Evolutionary conservation across 2,329 filamentous ascomycete species (phyloP), one percentile per base, ranked within the genome.

Genomic region (Verticillium longisporum): DNA sequence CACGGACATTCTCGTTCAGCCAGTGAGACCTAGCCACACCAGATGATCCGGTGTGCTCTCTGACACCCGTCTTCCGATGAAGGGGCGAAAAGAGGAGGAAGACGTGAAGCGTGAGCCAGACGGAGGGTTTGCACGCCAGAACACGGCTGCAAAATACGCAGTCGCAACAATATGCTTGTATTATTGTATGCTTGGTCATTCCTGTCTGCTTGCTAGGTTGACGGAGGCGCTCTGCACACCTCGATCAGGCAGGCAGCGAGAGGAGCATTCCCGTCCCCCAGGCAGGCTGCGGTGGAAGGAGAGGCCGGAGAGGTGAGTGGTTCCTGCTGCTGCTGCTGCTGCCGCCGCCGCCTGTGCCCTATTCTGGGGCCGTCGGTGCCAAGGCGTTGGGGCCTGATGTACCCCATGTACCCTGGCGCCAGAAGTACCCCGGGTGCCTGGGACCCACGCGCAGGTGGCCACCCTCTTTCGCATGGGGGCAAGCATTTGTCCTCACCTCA

Each of bases 1-100:
- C 36, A 36, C 26, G 55, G 21, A 18, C 37, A 37, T 50, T 37
- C 14, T 26, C 56, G 41, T 18, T 31, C 60, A 36, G 33, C 60
- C 62, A 63, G 60, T 62, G 45, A 63, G 56, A 62, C 58, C 31
- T 55, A 60, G 60, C 60, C 60, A 60, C 62, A 63, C 60, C 60
- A 61, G 38, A 14, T 53, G 41, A 34, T 54, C 57, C 54, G 34
- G 37, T 15, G 56, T 57, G 50, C 55, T 38, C 57, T 61, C 50
- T 57, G n/a, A 38, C 41, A 18, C 45, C n/a, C 9, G n/a, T 21
- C 18, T 50, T 26, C 26, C 26, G 26, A 26, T 26, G 26, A 26
- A 26, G 26, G 26, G 26, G 26, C 26, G 26, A 26, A 18, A 11
- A 50, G 45, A 50, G 45, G 45, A 18, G 18, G 18, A 7, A 4